Conservation (phyloP, 2,329 filamentous ascomycete genomes). For the Lachnellula hyalina region DNA sequence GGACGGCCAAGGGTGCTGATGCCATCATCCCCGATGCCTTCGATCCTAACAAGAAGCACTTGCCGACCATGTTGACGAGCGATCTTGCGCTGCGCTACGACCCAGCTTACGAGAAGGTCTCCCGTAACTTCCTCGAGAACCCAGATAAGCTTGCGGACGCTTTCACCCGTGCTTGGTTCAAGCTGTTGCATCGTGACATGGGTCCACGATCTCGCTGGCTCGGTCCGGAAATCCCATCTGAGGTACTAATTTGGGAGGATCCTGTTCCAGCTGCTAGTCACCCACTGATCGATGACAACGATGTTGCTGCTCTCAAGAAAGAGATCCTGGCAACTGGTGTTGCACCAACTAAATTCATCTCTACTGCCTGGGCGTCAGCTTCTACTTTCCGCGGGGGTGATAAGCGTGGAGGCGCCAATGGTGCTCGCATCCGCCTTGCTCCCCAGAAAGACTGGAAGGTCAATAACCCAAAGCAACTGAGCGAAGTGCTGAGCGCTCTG, state of each 20-base stretch:
- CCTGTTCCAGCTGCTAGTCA: slow-evolving; percentile 44
- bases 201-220: slow-evolving; percentile 50
- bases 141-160: slow-evolving; percentile 63
- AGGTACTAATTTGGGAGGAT: slow-evolving; percentile 52
- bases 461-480: slow-evolving; percentile 55
- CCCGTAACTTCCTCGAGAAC: slow-evolving; percentile 62
- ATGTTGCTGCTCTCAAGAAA: slow-evolving; percentile 57
- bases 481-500: slow-evolving; percentile 1
- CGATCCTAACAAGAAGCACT: slow-evolving; percentile 65
- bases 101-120: slow-evolving; percentile 70
- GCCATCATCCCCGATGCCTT: slow-evolving; percentile 58
- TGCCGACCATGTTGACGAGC: slow-evolving; percentile 69
- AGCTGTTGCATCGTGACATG: slow-evolving; percentile 57
- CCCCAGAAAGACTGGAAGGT: slow-evolving; percentile 68
- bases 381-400: slow-evolving; percentile 70
- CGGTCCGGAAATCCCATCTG: slow-evolving; percentile 51
- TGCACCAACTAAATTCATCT: slow-evolving; percentile 55
- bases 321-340: slow-evolving; percentile 60
- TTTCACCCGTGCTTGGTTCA: slow-evolving; percentile 70
- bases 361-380: slow-evolving; percentile 63
- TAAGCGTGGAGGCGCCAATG: slow-evolving; percentile 80
- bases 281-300: slow-evolving; percentile 40
- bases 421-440: slow-evolving; percentile 57
- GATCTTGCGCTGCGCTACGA: slow-evolving; percentile 70
- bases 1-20: slow-evolving; percentile 38